phyloP scores from a whole-genome alignment of 345 rosid species.

The Euphorbia pulcherrima region DNA sequence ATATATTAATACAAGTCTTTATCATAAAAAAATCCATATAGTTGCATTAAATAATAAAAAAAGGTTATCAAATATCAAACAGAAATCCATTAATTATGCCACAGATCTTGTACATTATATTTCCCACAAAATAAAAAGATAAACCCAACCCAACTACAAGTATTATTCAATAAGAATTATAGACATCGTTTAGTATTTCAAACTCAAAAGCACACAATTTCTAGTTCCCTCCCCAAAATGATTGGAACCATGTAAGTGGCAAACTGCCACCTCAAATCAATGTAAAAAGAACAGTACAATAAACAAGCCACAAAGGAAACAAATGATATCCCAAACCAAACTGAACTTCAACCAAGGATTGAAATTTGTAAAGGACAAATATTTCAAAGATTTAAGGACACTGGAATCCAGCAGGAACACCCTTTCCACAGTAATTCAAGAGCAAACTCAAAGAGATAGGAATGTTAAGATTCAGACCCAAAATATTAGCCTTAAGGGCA shows the following conservation, averaged over 20 bases:
- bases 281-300: background rate
- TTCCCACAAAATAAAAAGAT: background rate
- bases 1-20: too few relatives aligned
- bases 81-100: background rate
- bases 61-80: background rate
- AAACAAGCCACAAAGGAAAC: background rate
- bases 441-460: constrained; percentile 21
- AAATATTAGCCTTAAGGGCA: constrained; percentile 10
- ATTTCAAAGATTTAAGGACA: background rate
- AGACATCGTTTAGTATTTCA: background rate
- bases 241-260: background rate
- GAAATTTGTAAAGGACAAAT: background rate
- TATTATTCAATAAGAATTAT: background rate
- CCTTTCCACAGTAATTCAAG: constrained; percentile 22
- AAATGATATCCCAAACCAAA: background rate
- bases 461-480: constrained; percentile 17
- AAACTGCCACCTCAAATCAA: background rate
- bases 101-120: background rate
- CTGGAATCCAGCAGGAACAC: constrained; percentile 21
- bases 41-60: background rate
- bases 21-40: background rate
- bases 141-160: too few relatives aligned
- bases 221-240: background rate
- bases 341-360: background rate
- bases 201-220: constrained; percentile 2